Conservation (phyloP, 2,329 filamentous ascomycete species). For the Dendryphion nanum region DNA sequence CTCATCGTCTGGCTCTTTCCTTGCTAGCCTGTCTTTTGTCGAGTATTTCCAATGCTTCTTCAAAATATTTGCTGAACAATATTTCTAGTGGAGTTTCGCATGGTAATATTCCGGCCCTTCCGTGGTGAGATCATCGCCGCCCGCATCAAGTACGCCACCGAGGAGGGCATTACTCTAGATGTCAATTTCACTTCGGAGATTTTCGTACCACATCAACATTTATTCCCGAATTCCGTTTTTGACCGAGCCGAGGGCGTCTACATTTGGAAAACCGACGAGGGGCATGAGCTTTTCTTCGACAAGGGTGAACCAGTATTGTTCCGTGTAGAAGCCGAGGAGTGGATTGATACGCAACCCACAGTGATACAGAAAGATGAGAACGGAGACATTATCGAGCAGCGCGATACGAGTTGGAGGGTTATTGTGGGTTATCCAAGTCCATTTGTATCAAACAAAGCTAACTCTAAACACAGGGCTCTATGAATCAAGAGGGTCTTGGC, state of each 20-base stretch:
- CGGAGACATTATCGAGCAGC: conserved; percentile 62
- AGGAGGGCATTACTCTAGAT: conserved; percentile 68
- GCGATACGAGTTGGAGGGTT: conserved; percentile 70
- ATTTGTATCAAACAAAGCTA: neutral
- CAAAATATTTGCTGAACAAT: too few relatives aligned
- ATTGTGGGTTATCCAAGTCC: conserved; percentile 36
- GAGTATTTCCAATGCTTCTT: too few relatives aligned
- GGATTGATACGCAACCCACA: conserved; percentile 89
- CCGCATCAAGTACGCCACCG: conserved; percentile 72
- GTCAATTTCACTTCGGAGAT: conserved; percentile 96
- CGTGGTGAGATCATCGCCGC: conserved; percentile 89
- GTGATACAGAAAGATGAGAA: conserved; percentile 62
- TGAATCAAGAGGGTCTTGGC: conserved; percentile 49
- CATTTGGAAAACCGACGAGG: conserved; percentile 75
- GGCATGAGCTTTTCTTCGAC: conserved; percentile 80
- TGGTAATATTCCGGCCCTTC: conserved; percentile 93
- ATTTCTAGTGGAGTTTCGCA: conserved; percentile 89
- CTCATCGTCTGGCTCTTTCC: too few relatives aligned
- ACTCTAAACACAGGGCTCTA: conserved; percentile 40
- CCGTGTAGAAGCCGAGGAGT: conserved; percentile 81
- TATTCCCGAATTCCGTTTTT: conserved; percentile 56
- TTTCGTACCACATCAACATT: conserved; percentile 59
- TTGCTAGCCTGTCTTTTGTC: too few relatives aligned
- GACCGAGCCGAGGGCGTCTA: conserved; percentile 75
- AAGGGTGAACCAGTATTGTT: conserved; percentile 86